These are phyloP conservation scores for Geotrichum reessii DNA, from an alignment of 1,139 yeast species.

Conservation along the genomic window DNA sequence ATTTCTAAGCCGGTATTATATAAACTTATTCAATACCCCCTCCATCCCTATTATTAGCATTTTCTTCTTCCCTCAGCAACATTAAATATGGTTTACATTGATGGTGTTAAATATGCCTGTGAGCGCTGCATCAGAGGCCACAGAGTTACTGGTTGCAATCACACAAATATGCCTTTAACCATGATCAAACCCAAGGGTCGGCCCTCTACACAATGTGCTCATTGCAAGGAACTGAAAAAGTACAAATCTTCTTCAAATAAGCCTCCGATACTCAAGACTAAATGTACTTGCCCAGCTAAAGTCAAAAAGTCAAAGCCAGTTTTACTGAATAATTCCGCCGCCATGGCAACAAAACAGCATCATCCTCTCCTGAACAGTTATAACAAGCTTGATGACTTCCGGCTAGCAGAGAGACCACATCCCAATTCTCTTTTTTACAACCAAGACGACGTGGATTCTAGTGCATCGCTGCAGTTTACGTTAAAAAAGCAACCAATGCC, in stretches of 20 bases:
- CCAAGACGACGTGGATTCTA: not conserved
- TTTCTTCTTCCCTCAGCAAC: not conserved
- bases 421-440: not conserved
- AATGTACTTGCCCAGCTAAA: constrained; percentile 50
- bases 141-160: constrained; percentile 88
- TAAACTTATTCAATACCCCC: not conserved
- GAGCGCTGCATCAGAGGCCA: constrained; percentile 95
- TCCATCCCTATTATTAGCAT: not conserved
- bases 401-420: not conserved
- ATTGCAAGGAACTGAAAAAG: constrained; percentile 76
- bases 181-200: constrained; percentile 95
- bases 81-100: constrained; percentile 69
- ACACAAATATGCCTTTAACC: constrained; percentile 81
- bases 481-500: not conserved
- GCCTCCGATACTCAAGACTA: constrained; percentile 54
- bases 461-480: not conserved
- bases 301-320: constrained; percentile 37
- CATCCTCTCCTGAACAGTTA: not conserved
- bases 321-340: not conserved
- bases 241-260: constrained; percentile 61
- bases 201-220: constrained; percentile 86
- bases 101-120: constrained; percentile 93
- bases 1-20: not conserved
- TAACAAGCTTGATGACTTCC: not conserved
- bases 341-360: constrained; percentile 3